These are phyloP conservation scores for Pseudogymnoascus sp. DNA, from an alignment of 2,329 filamentous ascomycete species.

Conservation along the genomic window DNA sequence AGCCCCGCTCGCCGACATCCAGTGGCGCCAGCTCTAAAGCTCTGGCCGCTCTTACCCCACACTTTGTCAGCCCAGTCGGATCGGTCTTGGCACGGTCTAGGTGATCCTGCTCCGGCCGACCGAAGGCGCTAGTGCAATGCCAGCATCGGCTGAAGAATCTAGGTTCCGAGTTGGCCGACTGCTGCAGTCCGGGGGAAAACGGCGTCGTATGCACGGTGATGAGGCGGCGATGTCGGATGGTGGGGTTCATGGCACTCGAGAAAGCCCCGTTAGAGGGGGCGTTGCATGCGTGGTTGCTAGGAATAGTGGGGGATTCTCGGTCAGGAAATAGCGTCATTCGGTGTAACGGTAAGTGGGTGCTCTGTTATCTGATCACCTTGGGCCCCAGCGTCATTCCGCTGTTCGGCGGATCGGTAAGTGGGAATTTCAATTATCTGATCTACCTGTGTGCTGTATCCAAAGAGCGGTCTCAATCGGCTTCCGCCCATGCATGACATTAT, in stretches of 20 bases:
- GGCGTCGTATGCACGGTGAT: not conserved
- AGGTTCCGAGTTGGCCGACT: not conserved
- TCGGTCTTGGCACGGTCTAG: not conserved
- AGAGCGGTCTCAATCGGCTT: not conserved
- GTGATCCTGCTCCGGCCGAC: not conserved
- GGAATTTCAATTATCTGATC: not conserved
- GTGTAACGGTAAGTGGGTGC: not conserved
- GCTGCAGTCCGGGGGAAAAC: not conserved
- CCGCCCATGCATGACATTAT: not conserved
- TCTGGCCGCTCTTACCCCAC: conserved; percentile 4
- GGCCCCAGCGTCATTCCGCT: not conserved
- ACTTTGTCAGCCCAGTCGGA: not conserved
- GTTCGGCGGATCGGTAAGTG: conserved; percentile 4
- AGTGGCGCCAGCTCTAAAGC: conserved; percentile 1
- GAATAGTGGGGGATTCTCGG: not conserved
- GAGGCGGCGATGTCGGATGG: not conserved
- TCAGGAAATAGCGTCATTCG: not conserved
- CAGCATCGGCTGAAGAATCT: not conserved
- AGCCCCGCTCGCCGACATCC: not conserved
- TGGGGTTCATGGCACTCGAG: not conserved
- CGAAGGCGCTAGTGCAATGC: not conserved
- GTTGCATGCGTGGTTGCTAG: not conserved
- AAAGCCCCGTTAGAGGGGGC: not conserved
- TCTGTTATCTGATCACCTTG: not conserved
- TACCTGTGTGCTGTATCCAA: not conserved